A percentile compares a stretch with the other conserved stretches of the same genome.
phyloP scores from a whole-genome alignment of 2,329 filamentous ascomycete genomes.

The Sclerotinia glacialis region DNA sequence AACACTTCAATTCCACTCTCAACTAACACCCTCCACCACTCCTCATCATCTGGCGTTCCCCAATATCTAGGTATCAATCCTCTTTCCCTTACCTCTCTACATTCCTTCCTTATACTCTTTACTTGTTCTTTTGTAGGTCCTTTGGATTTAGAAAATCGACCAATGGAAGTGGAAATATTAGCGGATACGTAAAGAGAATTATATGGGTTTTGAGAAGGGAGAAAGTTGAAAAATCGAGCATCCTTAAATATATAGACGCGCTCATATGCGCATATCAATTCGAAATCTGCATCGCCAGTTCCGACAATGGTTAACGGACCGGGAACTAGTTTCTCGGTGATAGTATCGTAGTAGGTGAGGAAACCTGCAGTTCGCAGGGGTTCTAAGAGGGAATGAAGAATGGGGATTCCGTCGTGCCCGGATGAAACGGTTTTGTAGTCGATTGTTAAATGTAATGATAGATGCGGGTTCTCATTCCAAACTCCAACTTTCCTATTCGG shows the following conservation, averaged over 20 bases:
- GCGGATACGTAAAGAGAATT: slow-evolving; percentile 37
- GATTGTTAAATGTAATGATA: slow-evolving; percentile 45
- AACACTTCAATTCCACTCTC: slow-evolving; percentile 43
- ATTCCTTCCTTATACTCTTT: slow-evolving; percentile 29
- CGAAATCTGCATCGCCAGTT: slow-evolving; percentile 49
- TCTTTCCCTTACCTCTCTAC: slow-evolving; percentile 39
- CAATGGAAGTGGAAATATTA: slow-evolving; percentile 19
- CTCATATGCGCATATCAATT: slow-evolving; percentile 34
- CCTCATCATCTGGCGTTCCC: slow-evolving; percentile 43
- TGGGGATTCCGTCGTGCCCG: slow-evolving; percentile 37
- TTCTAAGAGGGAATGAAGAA: slow-evolving; percentile 43
- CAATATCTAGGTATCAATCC: slow-evolving; percentile 45
- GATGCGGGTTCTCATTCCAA: slow-evolving; percentile 26
- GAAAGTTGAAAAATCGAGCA: slow-evolving; percentile 42
- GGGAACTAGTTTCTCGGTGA: slow-evolving; percentile 26
- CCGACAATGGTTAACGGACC: slow-evolving; percentile 50
- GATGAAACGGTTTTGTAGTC: slow-evolving; percentile 48
- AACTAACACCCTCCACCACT: slow-evolving; percentile 43
- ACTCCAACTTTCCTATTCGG: slow-evolving; percentile 27
- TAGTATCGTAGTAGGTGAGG: slow-evolving; percentile 42
- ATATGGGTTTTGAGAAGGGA: slow-evolving; percentile 16
- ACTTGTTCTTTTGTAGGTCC: slow-evolving; percentile 29
- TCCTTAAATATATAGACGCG: slow-evolving; percentile 49
- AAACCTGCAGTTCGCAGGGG: slow-evolving; percentile 44
- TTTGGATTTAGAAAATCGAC: slow-evolving; percentile 22